A percentile compares a stretch with the other conserved stretches of the same genome.
phyloP scores from a whole-genome alignment of 129 eudicot genomes.

The Centaurea solstitialis region DNA sequence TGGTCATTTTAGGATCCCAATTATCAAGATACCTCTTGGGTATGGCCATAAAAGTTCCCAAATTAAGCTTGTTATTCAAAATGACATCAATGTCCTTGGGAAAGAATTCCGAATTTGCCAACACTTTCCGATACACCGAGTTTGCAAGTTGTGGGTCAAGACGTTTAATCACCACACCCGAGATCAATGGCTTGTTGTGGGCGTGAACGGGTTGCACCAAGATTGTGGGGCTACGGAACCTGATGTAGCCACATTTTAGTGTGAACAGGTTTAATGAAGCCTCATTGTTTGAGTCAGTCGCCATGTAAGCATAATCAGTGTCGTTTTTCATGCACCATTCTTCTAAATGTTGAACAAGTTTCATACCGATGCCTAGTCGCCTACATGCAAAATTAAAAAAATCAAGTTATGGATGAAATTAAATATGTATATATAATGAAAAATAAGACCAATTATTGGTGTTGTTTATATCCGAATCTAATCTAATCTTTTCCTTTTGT shows the following conservation, averaged over 20 bases:
- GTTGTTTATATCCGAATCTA: neutral
- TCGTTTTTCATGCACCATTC: conserved; percentile 63
- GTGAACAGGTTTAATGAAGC: conserved; percentile 70
- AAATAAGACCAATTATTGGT: neutral
- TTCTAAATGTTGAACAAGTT: conserved; percentile 51
- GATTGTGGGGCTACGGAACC: conserved; percentile 45
- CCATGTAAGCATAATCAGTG: conserved; percentile 67
- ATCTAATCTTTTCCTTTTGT: conserved; percentile 17
- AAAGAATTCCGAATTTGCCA: conserved; percentile 43
- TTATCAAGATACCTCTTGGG: conserved; percentile 34
- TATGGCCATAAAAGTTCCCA: conserved; percentile 74
- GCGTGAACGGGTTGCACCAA: conserved; percentile 62
- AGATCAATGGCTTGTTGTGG: conserved; percentile 41
- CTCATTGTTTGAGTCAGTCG: conserved; percentile 56
- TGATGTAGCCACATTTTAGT: conserved; percentile 43
- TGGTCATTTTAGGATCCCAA: conserved; percentile 44
- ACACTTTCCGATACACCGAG: conserved; percentile 36
- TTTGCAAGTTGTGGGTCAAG: conserved; percentile 31
- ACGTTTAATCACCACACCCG: conserved; percentile 30
- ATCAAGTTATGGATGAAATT: neutral
- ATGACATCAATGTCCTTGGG: conserved; percentile 52
- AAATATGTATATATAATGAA: neutral
- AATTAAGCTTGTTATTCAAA: conserved; percentile 46
- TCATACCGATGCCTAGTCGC: conserved; percentile 55
- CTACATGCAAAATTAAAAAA: conserved; percentile 26